Conservation (phyloP, 495 filamentous ascomycete species). For the Podospora bellae-mahoneyi region DNA sequence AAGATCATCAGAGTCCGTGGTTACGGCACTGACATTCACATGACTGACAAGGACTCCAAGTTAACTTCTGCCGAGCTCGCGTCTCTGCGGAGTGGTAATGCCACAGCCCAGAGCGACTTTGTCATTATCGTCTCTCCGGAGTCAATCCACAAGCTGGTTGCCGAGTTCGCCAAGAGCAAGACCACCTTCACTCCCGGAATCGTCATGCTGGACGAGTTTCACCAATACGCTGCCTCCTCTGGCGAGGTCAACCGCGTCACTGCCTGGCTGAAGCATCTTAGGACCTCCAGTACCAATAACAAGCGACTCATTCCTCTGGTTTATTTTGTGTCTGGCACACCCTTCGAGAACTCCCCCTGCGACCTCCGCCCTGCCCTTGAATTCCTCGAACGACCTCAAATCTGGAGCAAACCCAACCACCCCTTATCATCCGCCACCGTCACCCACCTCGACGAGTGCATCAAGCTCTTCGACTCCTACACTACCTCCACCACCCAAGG, state of each 20-base stretch:
- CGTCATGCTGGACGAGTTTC: slow-evolving; percentile 32
- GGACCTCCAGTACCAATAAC: slow-evolving; percentile 9
- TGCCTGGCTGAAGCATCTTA: slow-evolving; percentile 26
- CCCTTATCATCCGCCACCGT: slow-evolving; percentile 10
- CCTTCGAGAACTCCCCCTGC: slow-evolving; percentile 19
- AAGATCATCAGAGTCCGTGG: slow-evolving; percentile 23
- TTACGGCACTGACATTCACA: slow-evolving; percentile 1
- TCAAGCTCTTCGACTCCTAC: slow-evolving; percentile 13
- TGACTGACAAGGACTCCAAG: slow-evolving; percentile 16
- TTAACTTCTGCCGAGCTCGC: slow-evolving; percentile 14
- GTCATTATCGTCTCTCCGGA: slow-evolving; percentile 23
- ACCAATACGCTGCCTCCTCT: slow-evolving; percentile 22
- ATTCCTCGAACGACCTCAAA: slow-evolving; percentile 15
- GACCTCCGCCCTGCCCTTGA: slow-evolving; percentile 20
- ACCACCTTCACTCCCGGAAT: slow-evolving; percentile 22
- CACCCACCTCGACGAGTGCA: slow-evolving; percentile 16
- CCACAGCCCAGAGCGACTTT: slow-evolving; percentile 17
- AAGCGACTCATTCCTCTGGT: slow-evolving; percentile 12
- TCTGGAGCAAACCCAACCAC: slow-evolving; percentile 12
- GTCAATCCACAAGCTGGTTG: slow-evolving; percentile 8
- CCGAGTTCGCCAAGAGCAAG: slow-evolving; percentile 6
- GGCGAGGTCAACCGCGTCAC: background rate
- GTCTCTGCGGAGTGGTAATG: slow-evolving; percentile 5
- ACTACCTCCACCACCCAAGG: slow-evolving; percentile 11
- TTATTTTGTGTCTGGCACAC: slow-evolving; percentile 32